Conservation (phyloP, 2,329 filamentous ascomycete species). For the Penicillium polonicum region DNA sequence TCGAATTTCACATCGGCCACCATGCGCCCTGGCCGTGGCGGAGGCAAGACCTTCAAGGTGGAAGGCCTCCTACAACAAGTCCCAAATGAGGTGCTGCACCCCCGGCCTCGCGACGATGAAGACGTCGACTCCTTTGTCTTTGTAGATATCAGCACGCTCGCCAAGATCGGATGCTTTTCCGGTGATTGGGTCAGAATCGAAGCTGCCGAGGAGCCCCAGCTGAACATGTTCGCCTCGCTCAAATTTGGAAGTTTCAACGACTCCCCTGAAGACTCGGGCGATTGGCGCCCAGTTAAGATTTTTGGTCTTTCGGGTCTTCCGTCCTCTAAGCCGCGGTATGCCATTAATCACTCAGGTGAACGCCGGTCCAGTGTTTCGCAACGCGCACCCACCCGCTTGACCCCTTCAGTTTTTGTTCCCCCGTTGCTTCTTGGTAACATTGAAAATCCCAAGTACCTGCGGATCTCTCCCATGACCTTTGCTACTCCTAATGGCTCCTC, state of each 20-base stretch:
- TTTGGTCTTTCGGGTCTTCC: slow-evolving; percentile 75
- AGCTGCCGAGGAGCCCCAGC: slow-evolving; percentile 65
- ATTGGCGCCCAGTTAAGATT: slow-evolving; percentile 83
- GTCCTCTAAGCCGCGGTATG: slow-evolving; percentile 55
- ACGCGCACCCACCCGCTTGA: slow-evolving; percentile 43
- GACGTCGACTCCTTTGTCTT: slow-evolving; percentile 85
- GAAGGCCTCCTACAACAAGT: slow-evolving; percentile 73
- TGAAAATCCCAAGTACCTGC: slow-evolving; percentile 72
- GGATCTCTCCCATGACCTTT: slow-evolving; percentile 62
- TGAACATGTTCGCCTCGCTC: slow-evolving; percentile 61
- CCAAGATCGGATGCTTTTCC: slow-evolving; percentile 92
- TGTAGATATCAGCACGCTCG: slow-evolving; percentile 80
- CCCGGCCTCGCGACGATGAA: slow-evolving; percentile 78
- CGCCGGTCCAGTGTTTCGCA: slow-evolving; percentile 57
- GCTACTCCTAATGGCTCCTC: slow-evolving; percentile 43
- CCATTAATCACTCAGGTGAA: slow-evolving; percentile 51
- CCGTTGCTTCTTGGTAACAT: slow-evolving; percentile 86
- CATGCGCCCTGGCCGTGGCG: slow-evolving; percentile 67
- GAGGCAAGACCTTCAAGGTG: slow-evolving; percentile 79
- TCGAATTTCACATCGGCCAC: slow-evolving; percentile 86
- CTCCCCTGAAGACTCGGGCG: slow-evolving; percentile 57
- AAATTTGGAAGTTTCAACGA: slow-evolving; percentile 53
- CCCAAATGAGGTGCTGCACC: slow-evolving; percentile 76
- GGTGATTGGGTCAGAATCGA: slow-evolving; percentile 94
- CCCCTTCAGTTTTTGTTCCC: slow-evolving; percentile 73